phyloP scores from a whole-genome alignment of 2,329 filamentous ascomycete species.

The Dendryphion nanum region DNA sequence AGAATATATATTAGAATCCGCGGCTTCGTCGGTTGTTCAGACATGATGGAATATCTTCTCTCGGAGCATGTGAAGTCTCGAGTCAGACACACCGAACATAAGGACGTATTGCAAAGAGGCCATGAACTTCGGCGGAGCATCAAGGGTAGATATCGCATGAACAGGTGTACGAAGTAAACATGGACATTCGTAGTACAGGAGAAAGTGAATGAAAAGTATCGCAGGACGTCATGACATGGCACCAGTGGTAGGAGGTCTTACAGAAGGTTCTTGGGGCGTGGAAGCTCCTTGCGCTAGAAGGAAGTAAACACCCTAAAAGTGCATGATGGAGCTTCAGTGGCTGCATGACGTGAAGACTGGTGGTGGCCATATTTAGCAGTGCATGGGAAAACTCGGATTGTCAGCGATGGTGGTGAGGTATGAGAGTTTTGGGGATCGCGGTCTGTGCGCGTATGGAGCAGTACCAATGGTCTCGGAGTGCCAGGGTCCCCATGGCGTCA shows the following conservation, averaged over 20 bases:
- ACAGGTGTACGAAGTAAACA: not conserved
- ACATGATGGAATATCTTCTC: slow-evolving; percentile 1
- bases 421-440: too few species aligned
- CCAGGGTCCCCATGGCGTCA: too few species aligned
- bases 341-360: not conserved
- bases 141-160: not conserved
- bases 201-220: not conserved
- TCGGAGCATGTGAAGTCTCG: not conserved
- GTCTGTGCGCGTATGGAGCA: too few species aligned
- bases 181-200: not conserved
- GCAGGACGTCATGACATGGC: not conserved
- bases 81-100: not conserved
- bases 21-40: slow-evolving; percentile 9
- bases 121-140: slow-evolving; percentile 6
- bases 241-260: not conserved
- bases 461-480: too few species aligned
- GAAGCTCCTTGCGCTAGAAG: not conserved
- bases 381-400: too few species aligned
- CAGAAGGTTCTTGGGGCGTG: not conserved
- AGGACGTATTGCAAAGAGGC: slow-evolving; percentile 1
- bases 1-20: slow-evolving; percentile 68
- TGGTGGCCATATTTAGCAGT: not conserved
- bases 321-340: not conserved
- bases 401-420: too few species aligned
- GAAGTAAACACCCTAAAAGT: not conserved